These are phyloP conservation scores for Chalciporus piperatus DNA, from an alignment of 768 basidiomycete species.

Conservation along the genomic window DNA sequence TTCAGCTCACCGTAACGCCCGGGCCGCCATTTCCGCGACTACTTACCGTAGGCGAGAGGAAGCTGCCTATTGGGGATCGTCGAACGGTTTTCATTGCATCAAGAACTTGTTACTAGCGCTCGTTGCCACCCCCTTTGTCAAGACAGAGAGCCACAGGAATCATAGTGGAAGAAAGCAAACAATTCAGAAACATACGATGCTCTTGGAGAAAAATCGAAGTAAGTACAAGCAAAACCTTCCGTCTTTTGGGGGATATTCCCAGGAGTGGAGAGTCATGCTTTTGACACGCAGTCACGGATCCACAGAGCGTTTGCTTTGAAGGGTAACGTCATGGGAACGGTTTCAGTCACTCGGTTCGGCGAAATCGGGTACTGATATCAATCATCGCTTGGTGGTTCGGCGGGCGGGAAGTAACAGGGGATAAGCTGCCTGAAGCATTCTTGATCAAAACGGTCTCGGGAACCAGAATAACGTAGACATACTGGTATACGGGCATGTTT, in stretches of 20 bases:
- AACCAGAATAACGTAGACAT: slow-evolving; percentile 24
- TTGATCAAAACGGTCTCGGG: background rate
- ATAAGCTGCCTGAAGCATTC: slow-evolving; percentile 40
- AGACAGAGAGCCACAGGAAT: too few species aligned
- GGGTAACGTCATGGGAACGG: background rate
- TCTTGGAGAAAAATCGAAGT: too few species aligned
- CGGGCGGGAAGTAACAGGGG: slow-evolving; percentile 60
- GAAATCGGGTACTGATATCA: background rate
- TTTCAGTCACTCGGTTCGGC: background rate
- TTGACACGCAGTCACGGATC: background rate
- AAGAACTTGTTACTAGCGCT: too few species aligned
- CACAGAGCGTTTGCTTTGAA: background rate
- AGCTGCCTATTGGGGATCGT: too few species aligned
- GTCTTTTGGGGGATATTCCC: background rate
- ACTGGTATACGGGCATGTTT: slow-evolving; percentile 68
- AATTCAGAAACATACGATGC: background rate
- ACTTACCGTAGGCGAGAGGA: too few species aligned
- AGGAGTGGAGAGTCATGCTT: background rate
- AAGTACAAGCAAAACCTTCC: background rate
- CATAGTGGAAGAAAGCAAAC: background rate
- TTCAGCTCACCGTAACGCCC: too few species aligned
- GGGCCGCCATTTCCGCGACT: too few species aligned
- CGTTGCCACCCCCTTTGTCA: too few species aligned
- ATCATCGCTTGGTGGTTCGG: background rate
- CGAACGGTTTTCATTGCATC: too few species aligned